These are phyloP conservation scores for Lyophyllum semitale DNA, from an alignment of 768 basidiomycete genomes.

Conservation along the genomic window DNA sequence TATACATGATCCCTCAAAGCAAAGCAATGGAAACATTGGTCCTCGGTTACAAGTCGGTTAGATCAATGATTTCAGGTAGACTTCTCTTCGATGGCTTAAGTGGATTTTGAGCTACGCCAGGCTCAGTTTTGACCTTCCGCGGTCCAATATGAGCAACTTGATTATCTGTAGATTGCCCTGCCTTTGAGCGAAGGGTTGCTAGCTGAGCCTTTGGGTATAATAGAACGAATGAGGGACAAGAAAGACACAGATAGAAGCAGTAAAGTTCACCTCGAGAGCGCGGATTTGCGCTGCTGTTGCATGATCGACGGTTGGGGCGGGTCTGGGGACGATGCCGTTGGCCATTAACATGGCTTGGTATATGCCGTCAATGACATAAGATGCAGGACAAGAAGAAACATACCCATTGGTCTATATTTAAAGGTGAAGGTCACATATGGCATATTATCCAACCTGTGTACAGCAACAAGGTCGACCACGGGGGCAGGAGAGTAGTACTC, in stretches of 20 bases:
- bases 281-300: constrained; percentile 1
- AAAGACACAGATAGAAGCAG: not conserved
- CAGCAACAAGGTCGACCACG: constrained; percentile 30
- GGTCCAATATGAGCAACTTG: not conserved
- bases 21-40: not conserved
- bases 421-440: constrained; percentile 32
- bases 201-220: not conserved
- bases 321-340: constrained; percentile 11
- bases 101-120: not conserved
- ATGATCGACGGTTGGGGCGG: not conserved
- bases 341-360: constrained; percentile 11
- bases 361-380: not conserved
- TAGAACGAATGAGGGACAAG: not conserved
- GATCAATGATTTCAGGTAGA: constrained; percentile 4
- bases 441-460: constrained; percentile 19
- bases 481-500: constrained; percentile 30
- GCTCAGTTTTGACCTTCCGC: constrained; percentile 2
- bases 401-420: constrained; percentile 36
- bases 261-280: constrained; percentile 1
- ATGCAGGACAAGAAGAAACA: not conserved
- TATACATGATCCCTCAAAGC: not conserved
- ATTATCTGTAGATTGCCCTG: not conserved
- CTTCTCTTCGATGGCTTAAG: not conserved
- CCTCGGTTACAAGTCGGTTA: not conserved
- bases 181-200: not conserved